A percentile compares a stretch with the other conserved stretches of the same genome.
Conservation (phyloP, 306 rosid species). For the Cicer bijugum region DNA sequence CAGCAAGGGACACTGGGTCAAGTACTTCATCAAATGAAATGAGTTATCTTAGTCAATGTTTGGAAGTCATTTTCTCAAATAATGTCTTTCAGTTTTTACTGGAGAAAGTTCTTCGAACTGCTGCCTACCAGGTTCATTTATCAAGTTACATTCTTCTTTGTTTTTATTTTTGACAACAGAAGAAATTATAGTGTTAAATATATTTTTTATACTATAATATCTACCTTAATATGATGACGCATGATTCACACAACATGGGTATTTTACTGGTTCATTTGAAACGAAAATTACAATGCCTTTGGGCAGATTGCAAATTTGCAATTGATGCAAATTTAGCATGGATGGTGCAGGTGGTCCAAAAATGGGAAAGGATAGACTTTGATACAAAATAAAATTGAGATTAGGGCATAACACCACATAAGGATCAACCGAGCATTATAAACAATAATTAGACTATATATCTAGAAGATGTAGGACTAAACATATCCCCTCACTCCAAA, state of each 20-base stretch:
- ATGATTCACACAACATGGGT: no score
- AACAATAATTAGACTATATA: not conserved
- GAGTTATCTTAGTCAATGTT: conserved; percentile 67
- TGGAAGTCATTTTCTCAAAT: conserved; percentile 78
- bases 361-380: not conserved
- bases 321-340: not conserved
- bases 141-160: conserved; percentile 7
- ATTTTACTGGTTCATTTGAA: no score
- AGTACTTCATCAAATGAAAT: conserved; percentile 71
- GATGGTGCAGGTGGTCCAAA: not conserved
- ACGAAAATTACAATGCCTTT: not conserved
- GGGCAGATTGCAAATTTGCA: conserved; percentile 7
- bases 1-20: conserved; percentile 62
- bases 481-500: not conserved
- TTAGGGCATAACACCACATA: not conserved
- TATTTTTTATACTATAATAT: no score
- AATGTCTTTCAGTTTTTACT: conserved; percentile 84
- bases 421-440: not conserved
- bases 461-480: not conserved
- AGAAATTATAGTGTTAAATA: no score
- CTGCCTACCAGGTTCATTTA: conserved; percentile 83
- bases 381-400: not conserved
- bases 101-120: conserved; percentile 79
- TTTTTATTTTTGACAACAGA: not conserved
- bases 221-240: no score